Evolutionary conservation across 2,329 filamentous ascomycete genomes (phyloP), one percentile per base, ranked within the genome.

Genomic region (Aspergillus piperis): DNA sequence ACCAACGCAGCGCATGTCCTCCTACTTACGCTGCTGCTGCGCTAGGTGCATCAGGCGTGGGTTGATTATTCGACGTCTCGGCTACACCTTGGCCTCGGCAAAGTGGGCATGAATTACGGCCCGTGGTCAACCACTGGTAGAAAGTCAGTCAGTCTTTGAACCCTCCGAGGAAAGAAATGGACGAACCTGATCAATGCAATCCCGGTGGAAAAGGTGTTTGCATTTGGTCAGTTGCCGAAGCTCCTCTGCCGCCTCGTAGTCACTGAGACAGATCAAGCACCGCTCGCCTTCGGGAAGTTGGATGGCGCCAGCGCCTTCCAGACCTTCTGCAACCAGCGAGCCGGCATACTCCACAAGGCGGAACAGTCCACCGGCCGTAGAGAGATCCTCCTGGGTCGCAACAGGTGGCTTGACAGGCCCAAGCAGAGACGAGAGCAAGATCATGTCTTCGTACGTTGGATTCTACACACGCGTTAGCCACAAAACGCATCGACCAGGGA

Each of bases 371-470:
- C 85, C 84, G 15, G 88, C 86, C 48, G 83, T 81, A 54, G 83
- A 82, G 25, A 90, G 81, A 67, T 90, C 88, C 58, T 86, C 84
- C 62, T 86, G 83, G 58, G 82, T 85, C 17, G 87, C 87, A 54
- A 90, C 88, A 3, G 87, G 87, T 2, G 87, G 87, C 69, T 90
- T 90, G 3, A 84, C 87, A 51, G 88, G 87, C 1, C 87, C 88
- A 15, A 90, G 77, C 10, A 90, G 80, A 11, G 86, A 86, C 11
- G 86, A 88, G 3, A 90, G 80, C 48, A 90, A 77, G 71, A 89
- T 84, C 87, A 90, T 90, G 66, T 90, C 87, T 73, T 90, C 87
- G 68, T 90, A 90, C 1, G 87, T 89, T 2, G 87, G 87, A 54
- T 83, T 82, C 80, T 82, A 59, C 39, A 59, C 41, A 17, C 53